A percentile compares a stretch with the other conserved stretches of the same genome.
Conservation (phyloP, 2,329 filamentous ascomycete species). For the Botrytis squamosa region DNA sequence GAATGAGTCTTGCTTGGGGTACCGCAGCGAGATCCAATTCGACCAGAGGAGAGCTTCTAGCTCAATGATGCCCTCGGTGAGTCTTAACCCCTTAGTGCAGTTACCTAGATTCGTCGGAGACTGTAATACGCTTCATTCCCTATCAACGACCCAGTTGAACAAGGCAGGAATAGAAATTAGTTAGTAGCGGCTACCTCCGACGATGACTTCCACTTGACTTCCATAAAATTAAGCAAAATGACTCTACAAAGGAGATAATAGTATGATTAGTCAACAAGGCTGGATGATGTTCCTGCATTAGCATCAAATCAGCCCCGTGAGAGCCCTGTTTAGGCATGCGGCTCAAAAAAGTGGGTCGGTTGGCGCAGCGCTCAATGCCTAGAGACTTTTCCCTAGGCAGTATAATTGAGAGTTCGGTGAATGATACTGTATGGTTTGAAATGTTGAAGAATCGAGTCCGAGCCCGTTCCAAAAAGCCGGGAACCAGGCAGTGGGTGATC, state of each 20-base stretch:
- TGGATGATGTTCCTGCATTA: conserved; percentile 3
- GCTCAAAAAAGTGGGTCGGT: conserved; percentile 2
- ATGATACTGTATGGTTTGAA: neutral
- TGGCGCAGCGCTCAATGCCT: neutral
- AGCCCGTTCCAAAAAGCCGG: neutral
- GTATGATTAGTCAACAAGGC: neutral
- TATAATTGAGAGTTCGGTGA: neutral
- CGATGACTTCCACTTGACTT: neutral
- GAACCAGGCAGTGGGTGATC: neutral
- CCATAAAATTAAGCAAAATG: neutral
- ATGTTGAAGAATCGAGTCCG: neutral
- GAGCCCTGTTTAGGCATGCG: conserved; percentile 1
- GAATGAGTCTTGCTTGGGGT: neutral
- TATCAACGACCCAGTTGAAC: neutral
- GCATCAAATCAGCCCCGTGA: neutral
- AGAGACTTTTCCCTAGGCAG: conserved; percentile 7
- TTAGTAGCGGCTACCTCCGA: neutral
- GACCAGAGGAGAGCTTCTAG: neutral
- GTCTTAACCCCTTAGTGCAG: neutral
- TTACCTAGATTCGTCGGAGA: conserved; percentile 6
- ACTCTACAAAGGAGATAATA: neutral
- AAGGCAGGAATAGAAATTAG: neutral
- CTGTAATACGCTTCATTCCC: neutral
- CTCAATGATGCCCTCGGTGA: neutral
- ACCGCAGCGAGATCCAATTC: neutral